Evolutionary conservation across 2,329 filamentous ascomycete species (phyloP).

Genomic region (Phaeosphaeria sp.): DNA sequence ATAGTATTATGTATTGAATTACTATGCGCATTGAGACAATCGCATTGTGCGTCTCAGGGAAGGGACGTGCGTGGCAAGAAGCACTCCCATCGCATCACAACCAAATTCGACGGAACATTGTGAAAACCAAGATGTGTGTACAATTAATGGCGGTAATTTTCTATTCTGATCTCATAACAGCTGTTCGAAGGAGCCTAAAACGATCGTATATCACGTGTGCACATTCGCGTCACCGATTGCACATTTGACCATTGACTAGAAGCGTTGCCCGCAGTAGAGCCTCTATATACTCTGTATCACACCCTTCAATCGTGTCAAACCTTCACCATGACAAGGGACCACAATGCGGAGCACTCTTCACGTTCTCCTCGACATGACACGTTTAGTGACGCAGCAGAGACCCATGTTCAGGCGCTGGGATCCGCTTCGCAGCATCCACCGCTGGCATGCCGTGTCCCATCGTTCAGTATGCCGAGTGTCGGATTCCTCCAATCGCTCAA

Average conservation of each 20-base stretch:
- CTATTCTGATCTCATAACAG: not conserved
- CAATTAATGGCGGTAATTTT: not conserved
- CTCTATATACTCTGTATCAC: not conserved
- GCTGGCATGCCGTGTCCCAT: not conserved
- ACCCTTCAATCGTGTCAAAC: not conserved
- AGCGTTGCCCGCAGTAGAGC: not conserved
- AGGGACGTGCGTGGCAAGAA: not conserved
- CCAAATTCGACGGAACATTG: not conserved
- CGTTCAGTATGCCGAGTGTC: slow-evolving; percentile 1
- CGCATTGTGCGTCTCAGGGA: not conserved
- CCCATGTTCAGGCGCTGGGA: not conserved
- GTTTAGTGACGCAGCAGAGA: not conserved
- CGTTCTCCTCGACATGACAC: not conserved
- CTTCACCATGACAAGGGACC: not conserved
- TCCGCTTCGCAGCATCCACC: not conserved
- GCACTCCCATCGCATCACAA: not conserved
- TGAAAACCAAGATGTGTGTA: not conserved
- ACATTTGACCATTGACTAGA: not conserved
- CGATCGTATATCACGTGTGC: not conserved
- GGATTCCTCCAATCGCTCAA: slow-evolving; percentile 19
- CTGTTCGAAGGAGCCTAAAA: not conserved
- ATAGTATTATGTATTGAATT: not conserved
- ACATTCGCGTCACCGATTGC: not conserved
- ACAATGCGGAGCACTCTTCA: not conserved
- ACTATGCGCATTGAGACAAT: not conserved